Evolutionary conservation across 2,329 filamentous ascomycete genomes (phyloP).

Genomic region (Cytospora mali): DNA sequence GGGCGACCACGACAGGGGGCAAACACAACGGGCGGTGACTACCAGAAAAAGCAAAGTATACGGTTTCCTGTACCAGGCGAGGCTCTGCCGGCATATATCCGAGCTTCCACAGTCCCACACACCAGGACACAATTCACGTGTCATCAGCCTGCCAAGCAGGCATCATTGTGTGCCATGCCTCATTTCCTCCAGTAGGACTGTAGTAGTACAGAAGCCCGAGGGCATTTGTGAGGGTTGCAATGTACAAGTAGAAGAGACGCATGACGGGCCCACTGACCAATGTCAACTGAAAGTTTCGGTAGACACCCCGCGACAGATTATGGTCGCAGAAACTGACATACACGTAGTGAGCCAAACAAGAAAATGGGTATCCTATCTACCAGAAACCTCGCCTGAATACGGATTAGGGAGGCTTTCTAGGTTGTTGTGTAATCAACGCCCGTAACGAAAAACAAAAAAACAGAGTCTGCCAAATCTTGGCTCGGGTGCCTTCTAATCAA

Average conservation of each 20-base stretch:
- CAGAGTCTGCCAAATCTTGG: conserved; percentile 5
- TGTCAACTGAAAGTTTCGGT: background rate
- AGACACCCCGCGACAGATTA: background rate
- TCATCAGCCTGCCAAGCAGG: conserved; percentile 4
- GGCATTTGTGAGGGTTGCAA: background rate
- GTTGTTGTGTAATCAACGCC: conserved; percentile 1
- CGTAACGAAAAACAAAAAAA: background rate
- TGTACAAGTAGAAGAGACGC: background rate
- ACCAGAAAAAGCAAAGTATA: conserved; percentile 9
- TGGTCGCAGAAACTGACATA: background rate
- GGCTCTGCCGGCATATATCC: background rate
- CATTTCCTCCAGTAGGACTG: background rate
- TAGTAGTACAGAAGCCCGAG: background rate
- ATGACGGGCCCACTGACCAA: background rate
- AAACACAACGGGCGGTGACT: background rate
- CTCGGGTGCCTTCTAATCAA: conserved; percentile 2
- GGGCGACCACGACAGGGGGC: background rate
- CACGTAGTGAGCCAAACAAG: background rate
- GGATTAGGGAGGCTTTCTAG: background rate
- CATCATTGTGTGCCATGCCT: background rate
- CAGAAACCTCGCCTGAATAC: conserved; percentile 6
- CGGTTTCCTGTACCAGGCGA: background rate
- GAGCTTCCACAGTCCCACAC: background rate
- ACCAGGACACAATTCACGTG: conserved; percentile 8
- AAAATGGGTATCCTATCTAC: conserved; percentile 21